These are phyloP conservation scores for Leptographium galeiforme DNA, from an alignment of 2,329 filamentous ascomycete genomes.

Conservation along the genomic window DNA sequence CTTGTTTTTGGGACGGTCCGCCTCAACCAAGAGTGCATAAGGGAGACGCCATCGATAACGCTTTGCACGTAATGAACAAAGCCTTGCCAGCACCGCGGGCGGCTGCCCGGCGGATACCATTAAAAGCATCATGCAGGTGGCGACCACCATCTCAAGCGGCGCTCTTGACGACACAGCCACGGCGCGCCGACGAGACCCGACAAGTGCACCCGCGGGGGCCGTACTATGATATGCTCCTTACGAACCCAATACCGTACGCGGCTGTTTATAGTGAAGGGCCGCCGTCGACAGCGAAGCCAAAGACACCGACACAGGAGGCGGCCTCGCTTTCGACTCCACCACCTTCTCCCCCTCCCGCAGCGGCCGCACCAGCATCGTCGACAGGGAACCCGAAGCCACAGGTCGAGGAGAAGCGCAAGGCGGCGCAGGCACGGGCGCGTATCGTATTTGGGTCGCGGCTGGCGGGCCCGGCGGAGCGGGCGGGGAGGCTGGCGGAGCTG, in stretches of 20 bases:
- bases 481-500: slow-evolving; percentile 44
- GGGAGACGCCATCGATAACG: background rate
- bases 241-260: slow-evolving; percentile 27
- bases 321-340: background rate
- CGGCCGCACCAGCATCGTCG: background rate
- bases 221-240: slow-evolving; percentile 47
- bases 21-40: no score
- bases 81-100: background rate
- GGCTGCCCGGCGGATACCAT: background rate
- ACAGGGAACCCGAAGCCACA: background rate
- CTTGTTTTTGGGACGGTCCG: no score
- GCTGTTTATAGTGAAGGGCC: slow-evolving; percentile 29
- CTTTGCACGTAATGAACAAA: background rate
- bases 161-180: background rate
- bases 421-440: slow-evolving; percentile 38
- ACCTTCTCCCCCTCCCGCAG: slow-evolving; percentile 5
- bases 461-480: slow-evolving; percentile 57
- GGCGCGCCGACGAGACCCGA: slow-evolving; percentile 7
- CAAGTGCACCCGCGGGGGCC: slow-evolving; percentile 38
- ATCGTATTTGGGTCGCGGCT: slow-evolving; percentile 75
- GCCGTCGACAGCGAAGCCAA: slow-evolving; percentile 19
- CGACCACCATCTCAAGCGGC: background rate
- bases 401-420: background rate
- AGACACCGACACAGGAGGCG: background rate
- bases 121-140: background rate